Base-by-base conservation (phyloP, 163 green algal genomes). In the Scenedesmus sp. region DNA sequence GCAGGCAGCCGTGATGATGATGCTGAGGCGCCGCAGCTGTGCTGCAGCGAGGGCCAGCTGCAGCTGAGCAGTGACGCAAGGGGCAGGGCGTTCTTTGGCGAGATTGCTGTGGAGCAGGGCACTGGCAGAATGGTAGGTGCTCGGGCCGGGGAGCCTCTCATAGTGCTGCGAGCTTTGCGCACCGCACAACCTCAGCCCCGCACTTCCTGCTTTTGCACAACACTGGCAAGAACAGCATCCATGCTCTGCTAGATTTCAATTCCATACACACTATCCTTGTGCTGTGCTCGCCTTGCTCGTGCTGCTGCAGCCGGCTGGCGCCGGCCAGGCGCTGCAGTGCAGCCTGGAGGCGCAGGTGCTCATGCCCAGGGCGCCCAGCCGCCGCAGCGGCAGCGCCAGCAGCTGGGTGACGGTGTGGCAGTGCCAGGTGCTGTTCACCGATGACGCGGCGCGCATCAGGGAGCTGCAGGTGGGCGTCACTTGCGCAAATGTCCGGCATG, bases 401-500 rank as follows among this genome's bases (percentile, higher is more conserved):
- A 88, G 52, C 6, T 88, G 77, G 84, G 55, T 26, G 3, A 86
- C 34, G 9, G 52, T 74, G n/a, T 97, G 96, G 96, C 57, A 52
- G 18, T 91, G 91, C 54, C 77, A 88, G 9, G 93, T 98, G 79
- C 87, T 97, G 56, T 98, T 98, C 77, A 94, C 93, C 6, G 96
- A 98, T 84, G 93, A 97, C 55, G 93, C 93, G 1, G 89, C 93
- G 23, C 89, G 93, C 55, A 95, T 95, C 86, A 92, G 87, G 0
- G 88, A 92, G 23, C 86, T 97, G 85, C 88, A 96, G 90, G 86
- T 91, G 60, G 8, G 54, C 79, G 4, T 66, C 34, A 46, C 34
- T 46, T 46, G 34, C 34, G 34, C 34, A 5, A 79, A 52, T 79
- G 62, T 16, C 18, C 12, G 2, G 10, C 16, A 20, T 20, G 9